Evolutionary conservation across 441 rosid species (phyloP), one percentile per base, ranked within the genome.

Genomic region (Capsella rubella): DNA sequence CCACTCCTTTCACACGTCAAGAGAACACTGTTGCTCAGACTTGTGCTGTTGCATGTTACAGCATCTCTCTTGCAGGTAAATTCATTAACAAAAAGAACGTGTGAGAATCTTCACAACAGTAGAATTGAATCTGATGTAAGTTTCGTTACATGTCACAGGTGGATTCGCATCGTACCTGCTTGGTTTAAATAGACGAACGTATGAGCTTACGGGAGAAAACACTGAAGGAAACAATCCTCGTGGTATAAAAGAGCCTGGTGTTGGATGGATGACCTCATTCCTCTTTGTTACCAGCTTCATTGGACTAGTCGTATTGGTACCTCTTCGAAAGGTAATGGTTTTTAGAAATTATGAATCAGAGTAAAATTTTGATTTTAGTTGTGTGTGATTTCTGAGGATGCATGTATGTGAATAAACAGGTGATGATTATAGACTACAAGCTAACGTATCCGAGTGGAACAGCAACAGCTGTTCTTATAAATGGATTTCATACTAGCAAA

Each of bases 391-490:
- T 57, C 1, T 53, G 64, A 43, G 21, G 12, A 32, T 62, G 35
- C 18, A 3, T 57, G 4, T 16, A 37, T 57, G 16, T 72, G 37
- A 27, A 34, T 32, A 16, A 47, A 51, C 88, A 95, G 98, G 89
- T 95, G 47, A 89, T 91, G 95, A 87, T 93, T 52, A 82, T 93
- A 32, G 96, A 93, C 77, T 91, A 91, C 77, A 89, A 87, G 76
- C 75, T 95, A 55, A 81, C 84, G 10, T 95, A 91, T 81, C 98
- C 98, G 4, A 95, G 98, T 75, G 99, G 99, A 75, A 88, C 96
- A 28, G 99, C 99, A 45, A 91, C 98, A 0, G 99, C 98, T 7
- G 87, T 92, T 81, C 90, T 95, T 59, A 92, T 95, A 25, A 95
- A 93, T 68, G 96, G 98, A 6, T 95, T 95, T 80, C 99, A 93